Base-by-base conservation (phyloP, 2,329 filamentous ascomycete genomes). In the Helicocarpus griseus region DNA sequence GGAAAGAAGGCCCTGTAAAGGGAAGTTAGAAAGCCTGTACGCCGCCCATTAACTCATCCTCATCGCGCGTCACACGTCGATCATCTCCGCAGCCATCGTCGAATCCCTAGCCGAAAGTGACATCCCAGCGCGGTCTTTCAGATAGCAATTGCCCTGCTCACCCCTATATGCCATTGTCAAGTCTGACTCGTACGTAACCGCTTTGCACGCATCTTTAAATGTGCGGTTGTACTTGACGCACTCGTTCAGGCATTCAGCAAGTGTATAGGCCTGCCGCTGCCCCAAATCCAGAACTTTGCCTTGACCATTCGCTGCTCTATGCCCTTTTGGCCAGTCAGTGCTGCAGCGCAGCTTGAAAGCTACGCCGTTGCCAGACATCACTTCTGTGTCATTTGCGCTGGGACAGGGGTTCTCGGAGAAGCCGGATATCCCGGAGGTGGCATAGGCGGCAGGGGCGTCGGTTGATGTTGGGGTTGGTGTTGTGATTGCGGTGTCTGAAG, bases 401-500 rank as follows among this genome's bases (percentile, higher is more conserved):
- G 48, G 48, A 28, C 48, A 50, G 6, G 48, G 48, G 28, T 44
- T 50, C 19, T 50, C 19, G 36, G 48, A 21, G 5, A 44, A 28
- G 21, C 48, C 48, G 8, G 48, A 11, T 14, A 22, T 50, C 2
- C 48, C 48, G 19, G 48, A 45, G 5, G 48, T 50, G 2, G n/a
- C 21, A 11, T 22, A 28, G 13, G 38, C 11, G n/a, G 48, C n/a
- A n/a, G n/a, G 40, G 8, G 11, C 11, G 3, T 17, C 28, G 9
- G 48, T 43, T 4, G 36, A 45, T 31, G 36, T 19, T 44, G 31
- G 9, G 5, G 9, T 35, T 35, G 31, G 31, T 9, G 31, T 35
- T 35, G 31, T 2, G 31, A 33, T 14, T 33, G 29, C 8, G 14
- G 29, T 14, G 29, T 33, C 14, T 33, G 29, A 33, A 14, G 29